Percentiles rank a stretch among this genome's conserved stretches.
Conservation (phyloP, 2,329 filamentous ascomycete species). For the Ophiostoma australiae region DNA sequence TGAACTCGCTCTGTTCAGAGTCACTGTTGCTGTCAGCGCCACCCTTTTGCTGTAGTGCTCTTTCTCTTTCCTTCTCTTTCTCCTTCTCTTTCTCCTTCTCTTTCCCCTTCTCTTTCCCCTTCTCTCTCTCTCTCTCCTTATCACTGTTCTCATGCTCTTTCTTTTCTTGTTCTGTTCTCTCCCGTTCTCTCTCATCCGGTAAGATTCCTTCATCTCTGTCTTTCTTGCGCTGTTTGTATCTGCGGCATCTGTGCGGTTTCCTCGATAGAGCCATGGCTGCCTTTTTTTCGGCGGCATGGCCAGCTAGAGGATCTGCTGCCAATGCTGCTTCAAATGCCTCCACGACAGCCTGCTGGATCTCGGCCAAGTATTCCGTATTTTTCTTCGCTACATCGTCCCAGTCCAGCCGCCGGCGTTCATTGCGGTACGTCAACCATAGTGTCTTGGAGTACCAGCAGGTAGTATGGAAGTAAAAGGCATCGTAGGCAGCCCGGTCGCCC, state of each 20-base stretch:
- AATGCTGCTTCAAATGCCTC: not conserved
- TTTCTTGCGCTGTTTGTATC: not conserved
- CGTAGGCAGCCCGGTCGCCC: slow-evolving; percentile 17
- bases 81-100: not conserved
- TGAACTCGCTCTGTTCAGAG: not conserved
- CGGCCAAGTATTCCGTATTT: not conserved
- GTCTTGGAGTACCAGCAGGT: slow-evolving; percentile 21
- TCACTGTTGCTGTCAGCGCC: not conserved
- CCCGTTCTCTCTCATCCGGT: too few relatives aligned
- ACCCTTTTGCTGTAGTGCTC: not conserved
- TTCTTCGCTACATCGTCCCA: not conserved
- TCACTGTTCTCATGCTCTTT: too few relatives aligned
- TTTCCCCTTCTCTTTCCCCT: not conserved
- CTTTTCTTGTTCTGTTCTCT: too few relatives aligned
- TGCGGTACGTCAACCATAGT: slow-evolving; percentile 16
- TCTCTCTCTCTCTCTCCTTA: not conserved
- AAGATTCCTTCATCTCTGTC: not conserved
- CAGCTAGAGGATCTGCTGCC: not conserved
- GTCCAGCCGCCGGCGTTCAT: slow-evolving; percentile 17
- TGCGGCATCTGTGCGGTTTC: not conserved
- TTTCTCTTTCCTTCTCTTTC: not conserved
- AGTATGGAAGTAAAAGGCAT: slow-evolving; percentile 20
- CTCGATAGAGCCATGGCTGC: not conserved
- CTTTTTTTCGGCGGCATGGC: not conserved
- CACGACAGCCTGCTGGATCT: not conserved